Evolutionary conservation across 106 monocot genomes (phyloP), one percentile per base, ranked within the genome.

Genomic region (Dendrobium catenatum): DNA sequence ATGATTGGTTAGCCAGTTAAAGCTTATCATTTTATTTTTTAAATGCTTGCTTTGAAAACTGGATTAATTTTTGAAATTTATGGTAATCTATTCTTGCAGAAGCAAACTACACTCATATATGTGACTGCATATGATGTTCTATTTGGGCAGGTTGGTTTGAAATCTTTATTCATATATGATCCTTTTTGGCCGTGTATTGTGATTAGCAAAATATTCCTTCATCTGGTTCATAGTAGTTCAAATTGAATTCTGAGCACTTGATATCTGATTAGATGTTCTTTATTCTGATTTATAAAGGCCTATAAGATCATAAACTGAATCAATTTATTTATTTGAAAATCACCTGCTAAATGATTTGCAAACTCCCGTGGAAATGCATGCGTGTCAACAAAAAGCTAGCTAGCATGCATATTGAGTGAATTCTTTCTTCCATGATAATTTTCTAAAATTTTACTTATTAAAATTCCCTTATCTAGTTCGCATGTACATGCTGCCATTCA

Each of bases 41-140:
- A 24, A 17, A 24, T 76, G 46, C 15, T 46, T 79, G 47, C 37
- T 19, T 44, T 73, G 68, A 56, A 77, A 18, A 43, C 48, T 22
- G 47, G 42, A 1, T n/a, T 81, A 70, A 58, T 29, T 29, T 73
- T 27, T 24, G 17, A 37, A 42, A 58, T 24, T 84, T 66, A 59
- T 70, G 29, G 70, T 15, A 24, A 47, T 88, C 64, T 51, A 43
- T 54, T 82, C 64, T 70, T 85, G 80, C 91, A 99, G 98, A 95
- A 90, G 85, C 95, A 93, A 81, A 85, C 95, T 78, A 91, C 93
- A 79, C 84, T 99, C 75, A 70, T 99, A 10, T 99, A 83, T 72
- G 86, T 99, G 17, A 81, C 86, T 64, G 77, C 88, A 33, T 99
- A 99, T 78, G 98, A 99, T 76, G 81, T 99, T 81, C 88, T 99